phyloP scores from a whole-genome alignment of 305 asterid genomes.

The Fraxinus angustifolia region DNA sequence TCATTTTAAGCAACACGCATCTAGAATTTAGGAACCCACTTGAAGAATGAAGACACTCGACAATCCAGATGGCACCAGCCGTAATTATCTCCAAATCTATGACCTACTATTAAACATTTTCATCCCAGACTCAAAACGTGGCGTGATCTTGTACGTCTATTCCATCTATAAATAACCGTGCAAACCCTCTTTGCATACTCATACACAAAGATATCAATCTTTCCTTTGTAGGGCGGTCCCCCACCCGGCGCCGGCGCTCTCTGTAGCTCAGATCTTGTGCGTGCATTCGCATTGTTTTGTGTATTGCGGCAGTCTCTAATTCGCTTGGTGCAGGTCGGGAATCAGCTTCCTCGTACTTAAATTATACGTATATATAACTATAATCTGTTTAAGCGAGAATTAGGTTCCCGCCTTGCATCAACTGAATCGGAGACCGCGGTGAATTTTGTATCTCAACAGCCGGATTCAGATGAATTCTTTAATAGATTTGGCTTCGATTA shows the following conservation, averaged over 20 bases:
- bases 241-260: neutral
- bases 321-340: conserved; percentile 40
- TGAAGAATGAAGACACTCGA: neutral
- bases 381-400: neutral
- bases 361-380: neutral
- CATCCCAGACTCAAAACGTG: neutral
- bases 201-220: neutral
- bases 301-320: conserved; percentile 24
- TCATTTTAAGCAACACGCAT: neutral
- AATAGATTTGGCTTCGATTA: neutral
- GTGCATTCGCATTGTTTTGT: neutral
- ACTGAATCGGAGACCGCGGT: conserved; percentile 28
- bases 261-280: neutral
- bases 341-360: neutral
- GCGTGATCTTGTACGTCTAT: neutral
- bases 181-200: neutral
- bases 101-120: neutral
- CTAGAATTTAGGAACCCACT: neutral
- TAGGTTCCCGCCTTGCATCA: conserved; percentile 33
- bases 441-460: neutral
- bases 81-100: neutral
- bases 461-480: neutral
- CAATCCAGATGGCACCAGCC: neutral
- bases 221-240: neutral
- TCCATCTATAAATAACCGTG: neutral